Base-by-base conservation (phyloP, 805 yeast genomes). In the Schwanniomyces pseudopolymorphus region DNA sequence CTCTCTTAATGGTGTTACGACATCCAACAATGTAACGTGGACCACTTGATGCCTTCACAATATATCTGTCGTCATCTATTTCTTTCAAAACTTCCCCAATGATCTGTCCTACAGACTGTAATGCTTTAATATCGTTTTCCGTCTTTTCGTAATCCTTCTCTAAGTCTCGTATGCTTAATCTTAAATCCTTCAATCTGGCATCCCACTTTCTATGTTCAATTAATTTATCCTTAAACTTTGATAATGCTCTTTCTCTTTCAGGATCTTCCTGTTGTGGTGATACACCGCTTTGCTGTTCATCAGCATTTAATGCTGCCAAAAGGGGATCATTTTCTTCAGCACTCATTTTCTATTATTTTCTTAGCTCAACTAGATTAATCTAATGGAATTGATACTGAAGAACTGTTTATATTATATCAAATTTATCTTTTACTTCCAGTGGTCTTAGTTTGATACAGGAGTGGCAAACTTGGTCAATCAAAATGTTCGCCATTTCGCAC, bases 11-110 rank as follows among this genome's bases (percentile, higher is more conserved):
- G 27, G 96, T 87, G 66, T 90, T 90, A 62, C 99, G 83, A 67
- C 96, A 94, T 38, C 98, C 98, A 42, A 94, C 99, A 56, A 94
- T 94, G 66, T 94, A 94, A 61, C 99, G 81, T 38, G 99, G 99
- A 3, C 99, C 99, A 39, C 94, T 86, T 11, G 96, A 87, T 1
- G 98, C 97, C 73, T 92, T 92, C 42, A 94, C 98, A 54, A 92
- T 92, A 65, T 84, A 94, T 58, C 96, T 78, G 64, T 94, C 99
- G 43, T 89, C 96, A 52, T 92, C 96, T 59, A 94, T 76, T 66
- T 90, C 97, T 67, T 94, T 94, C 72, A 94, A 80, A 24, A 94
- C 96, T 68, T 94, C 99, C 47, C 99, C 99, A 55, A 94, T 87
- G 61, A 94, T 84, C 69, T 94, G 99, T 3, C 99, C 99, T 51